phyloP scores from a whole-genome alignment of 2,329 filamentous ascomycete genomes.

The Claviceps sp. region DNA sequence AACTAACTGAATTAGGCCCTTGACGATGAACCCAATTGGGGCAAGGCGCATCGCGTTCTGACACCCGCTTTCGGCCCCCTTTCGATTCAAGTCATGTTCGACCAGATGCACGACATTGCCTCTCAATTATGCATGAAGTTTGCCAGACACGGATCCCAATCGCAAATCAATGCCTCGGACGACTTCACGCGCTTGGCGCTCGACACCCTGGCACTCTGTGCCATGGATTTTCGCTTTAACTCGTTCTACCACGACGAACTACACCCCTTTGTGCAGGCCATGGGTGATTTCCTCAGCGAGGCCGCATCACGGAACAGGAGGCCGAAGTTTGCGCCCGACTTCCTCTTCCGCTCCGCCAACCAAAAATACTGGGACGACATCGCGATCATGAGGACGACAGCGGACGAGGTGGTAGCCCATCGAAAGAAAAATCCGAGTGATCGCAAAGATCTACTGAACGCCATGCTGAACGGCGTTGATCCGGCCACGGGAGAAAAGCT shows the following conservation, averaged over 20 bases:
- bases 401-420: constrained; percentile 45
- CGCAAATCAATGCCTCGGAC: constrained; percentile 45
- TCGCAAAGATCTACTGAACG: constrained; percentile 54
- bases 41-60: constrained; percentile 50
- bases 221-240: constrained; percentile 64
- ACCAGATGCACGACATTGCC: constrained; percentile 55
- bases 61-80: constrained; percentile 59
- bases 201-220: constrained; percentile 57
- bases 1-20: constrained; percentile 23
- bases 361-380: constrained; percentile 43
- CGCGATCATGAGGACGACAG: constrained; percentile 37
- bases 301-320: constrained; percentile 36
- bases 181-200: constrained; percentile 63
- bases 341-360: constrained; percentile 35
- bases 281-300: constrained; percentile 49
- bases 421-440: constrained; percentile 40
- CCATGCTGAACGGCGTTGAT: constrained; percentile 57
- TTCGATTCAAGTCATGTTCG: constrained; percentile 54
- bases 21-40: constrained; percentile 47
- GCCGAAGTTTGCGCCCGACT: constrained; percentile 29
- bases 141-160: constrained; percentile 46
- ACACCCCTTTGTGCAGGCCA: constrained; percentile 57
- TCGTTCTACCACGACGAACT: constrained; percentile 55
- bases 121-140: constrained; percentile 54
- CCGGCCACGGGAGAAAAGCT: constrained; percentile 53